These are phyloP conservation scores for Pseudogymnoascus destructans DNA, from an alignment of 2,329 filamentous ascomycete genomes.

Conservation along the genomic window DNA sequence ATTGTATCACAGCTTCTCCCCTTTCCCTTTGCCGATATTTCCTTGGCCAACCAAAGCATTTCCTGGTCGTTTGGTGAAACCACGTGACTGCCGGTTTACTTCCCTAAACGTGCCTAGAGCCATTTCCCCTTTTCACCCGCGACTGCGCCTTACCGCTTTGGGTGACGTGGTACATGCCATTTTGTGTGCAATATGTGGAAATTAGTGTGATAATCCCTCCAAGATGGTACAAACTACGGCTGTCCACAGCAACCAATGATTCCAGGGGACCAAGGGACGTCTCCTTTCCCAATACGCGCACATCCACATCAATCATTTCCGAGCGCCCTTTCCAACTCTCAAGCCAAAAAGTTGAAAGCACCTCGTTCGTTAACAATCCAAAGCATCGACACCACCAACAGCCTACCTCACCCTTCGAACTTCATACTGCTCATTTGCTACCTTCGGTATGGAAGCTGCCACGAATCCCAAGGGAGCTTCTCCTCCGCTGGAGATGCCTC, in stretches of 20 bases:
- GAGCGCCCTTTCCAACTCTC: constrained; percentile 7
- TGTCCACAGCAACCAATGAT: not conserved
- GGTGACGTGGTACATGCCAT: not conserved
- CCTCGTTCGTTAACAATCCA: not conserved
- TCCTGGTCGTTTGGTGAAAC: not conserved
- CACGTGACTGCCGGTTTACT: not conserved
- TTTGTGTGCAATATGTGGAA: not conserved
- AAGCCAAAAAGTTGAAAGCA: constrained; percentile 6
- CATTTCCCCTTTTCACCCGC: constrained; percentile 6
- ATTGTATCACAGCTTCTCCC: not conserved
- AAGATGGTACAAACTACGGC: not conserved
- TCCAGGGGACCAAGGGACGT: constrained; percentile 6
- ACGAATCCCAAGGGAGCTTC: not conserved
- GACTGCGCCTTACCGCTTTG: not conserved
- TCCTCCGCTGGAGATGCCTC: constrained; percentile 20
- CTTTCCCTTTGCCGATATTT: not conserved
- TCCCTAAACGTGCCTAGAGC: constrained; percentile 3
- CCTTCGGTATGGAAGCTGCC: constrained; percentile 5
- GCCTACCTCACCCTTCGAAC: not conserved
- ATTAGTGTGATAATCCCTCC: not conserved
- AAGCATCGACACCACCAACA: not conserved
- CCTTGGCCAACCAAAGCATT: not conserved
- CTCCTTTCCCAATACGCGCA: constrained; percentile 7
- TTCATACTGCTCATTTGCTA: constrained; percentile 6
- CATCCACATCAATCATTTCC: constrained; percentile 8